These are phyloP conservation scores for Calocybe cyanea DNA, from an alignment of 768 basidiomycete species.

Conservation along the genomic window DNA sequence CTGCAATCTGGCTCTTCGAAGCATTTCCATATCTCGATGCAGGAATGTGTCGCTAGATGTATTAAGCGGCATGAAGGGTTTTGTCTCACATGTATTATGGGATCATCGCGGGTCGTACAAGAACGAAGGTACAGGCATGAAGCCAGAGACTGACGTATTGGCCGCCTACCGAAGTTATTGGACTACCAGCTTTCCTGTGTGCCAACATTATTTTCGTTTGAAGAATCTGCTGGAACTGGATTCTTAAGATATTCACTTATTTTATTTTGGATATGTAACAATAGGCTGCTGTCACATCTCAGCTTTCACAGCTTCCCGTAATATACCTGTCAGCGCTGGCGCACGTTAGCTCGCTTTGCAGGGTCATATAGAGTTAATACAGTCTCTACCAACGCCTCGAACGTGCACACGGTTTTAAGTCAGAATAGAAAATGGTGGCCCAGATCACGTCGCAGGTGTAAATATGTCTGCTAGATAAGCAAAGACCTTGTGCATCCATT, in stretches of 20 bases:
- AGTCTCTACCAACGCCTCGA: no score
- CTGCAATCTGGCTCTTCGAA: constrained; percentile 26
- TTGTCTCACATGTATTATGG: constrained; percentile 29
- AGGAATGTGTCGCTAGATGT: constrained; percentile 22
- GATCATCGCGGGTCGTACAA: constrained; percentile 26
- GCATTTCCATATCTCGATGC: constrained; percentile 33
- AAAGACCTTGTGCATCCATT: no score
- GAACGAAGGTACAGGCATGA: constrained; percentile 21
- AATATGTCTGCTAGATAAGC: no score
- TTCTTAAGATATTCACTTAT: constrained; percentile 1
- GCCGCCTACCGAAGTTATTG: constrained; percentile 28
- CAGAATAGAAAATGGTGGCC: no score
- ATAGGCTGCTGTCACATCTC: no score
- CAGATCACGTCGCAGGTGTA: no score
- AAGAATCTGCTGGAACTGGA: constrained; percentile 27
- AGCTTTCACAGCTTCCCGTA: no score
- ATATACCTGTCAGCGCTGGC: no score
- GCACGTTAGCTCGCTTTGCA: no score
- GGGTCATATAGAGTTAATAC: no score
- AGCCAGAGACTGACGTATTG: constrained; percentile 16
- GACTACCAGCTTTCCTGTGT: constrained; percentile 7
- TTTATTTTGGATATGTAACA: no score
- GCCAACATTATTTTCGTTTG: constrained; percentile 32
- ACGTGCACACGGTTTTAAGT: no score
- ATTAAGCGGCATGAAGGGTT: constrained; percentile 22